Conservation (phyloP, 2,329 filamentous ascomycete genomes). For the Cladosporium sp. region DNA sequence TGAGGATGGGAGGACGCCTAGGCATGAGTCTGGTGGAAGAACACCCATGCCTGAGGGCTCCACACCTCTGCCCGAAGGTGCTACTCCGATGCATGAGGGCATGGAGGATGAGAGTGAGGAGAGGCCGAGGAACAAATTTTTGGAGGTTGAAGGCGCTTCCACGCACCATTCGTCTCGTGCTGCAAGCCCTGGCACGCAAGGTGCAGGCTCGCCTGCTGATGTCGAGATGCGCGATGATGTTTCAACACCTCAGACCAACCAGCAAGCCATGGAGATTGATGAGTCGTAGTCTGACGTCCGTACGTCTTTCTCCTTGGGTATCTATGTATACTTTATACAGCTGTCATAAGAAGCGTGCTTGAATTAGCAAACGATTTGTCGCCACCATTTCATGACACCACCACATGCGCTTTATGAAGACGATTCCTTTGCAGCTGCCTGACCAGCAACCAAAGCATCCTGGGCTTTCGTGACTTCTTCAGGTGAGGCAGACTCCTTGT, state of each 20-base stretch:
- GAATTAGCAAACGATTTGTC: too few relatives aligned
- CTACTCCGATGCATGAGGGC: conserved; percentile 37
- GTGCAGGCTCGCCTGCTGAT: conserved; percentile 22
- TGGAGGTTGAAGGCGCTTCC: conserved; percentile 24
- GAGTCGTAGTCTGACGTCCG: conserved; percentile 11
- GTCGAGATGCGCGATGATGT: conserved; percentile 25
- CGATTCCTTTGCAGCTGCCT: conserved; percentile 36
- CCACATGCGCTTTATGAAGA: conserved; percentile 16
- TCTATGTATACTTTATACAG: conserved; percentile 7
- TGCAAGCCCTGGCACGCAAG: conserved; percentile 20
- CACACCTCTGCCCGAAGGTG: conserved; percentile 28
- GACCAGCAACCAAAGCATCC: conserved; percentile 38
- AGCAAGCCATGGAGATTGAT: conserved; percentile 15
- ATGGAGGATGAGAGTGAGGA: conserved; percentile 19
- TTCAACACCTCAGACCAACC: conserved; percentile 4
- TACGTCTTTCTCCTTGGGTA: neutral
- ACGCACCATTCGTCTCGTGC: conserved; percentile 21
- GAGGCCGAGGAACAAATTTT: conserved; percentile 25
- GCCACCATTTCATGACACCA: neutral
- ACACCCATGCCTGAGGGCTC: conserved; percentile 11
- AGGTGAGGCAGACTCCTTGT: conserved; percentile 37
- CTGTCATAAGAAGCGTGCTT: neutral
- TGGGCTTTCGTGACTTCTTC: conserved; percentile 45
- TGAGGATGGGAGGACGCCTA: conserved; percentile 27
- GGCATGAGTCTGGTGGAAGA: conserved; percentile 9